A percentile compares a stretch with the other conserved stretches of the same genome.
These are phyloP conservation scores for Tolypocladium endophyticum DNA, from an alignment of 2,329 filamentous ascomycete species.

Conservation along the genomic window DNA sequence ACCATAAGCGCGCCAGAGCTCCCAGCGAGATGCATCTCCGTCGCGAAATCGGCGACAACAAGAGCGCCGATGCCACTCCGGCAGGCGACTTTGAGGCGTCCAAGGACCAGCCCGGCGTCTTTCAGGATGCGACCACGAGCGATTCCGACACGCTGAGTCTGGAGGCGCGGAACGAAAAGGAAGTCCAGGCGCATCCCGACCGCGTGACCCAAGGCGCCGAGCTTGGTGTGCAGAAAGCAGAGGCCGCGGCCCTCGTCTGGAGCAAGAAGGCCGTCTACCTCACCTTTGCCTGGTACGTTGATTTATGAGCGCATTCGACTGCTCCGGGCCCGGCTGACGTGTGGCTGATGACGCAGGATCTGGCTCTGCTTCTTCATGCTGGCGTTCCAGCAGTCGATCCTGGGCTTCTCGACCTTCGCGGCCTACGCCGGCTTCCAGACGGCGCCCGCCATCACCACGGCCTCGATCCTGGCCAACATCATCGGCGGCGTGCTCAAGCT, in stretches of 20 bases:
- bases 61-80: not conserved
- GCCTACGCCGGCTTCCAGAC: conserved; percentile 33
- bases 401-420: conserved; percentile 30
- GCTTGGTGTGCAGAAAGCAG: conserved; percentile 26
- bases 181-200: not conserved
- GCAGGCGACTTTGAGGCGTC: not conserved
- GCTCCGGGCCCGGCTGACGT: not conserved
- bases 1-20: not conserved
- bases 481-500: conserved; percentile 49
- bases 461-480: conserved; percentile 38
- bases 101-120: not conserved
- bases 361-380: conserved; percentile 39
- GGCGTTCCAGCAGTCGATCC: conserved; percentile 27
- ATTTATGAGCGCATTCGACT: not conserved
- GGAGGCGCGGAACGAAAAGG: not conserved
- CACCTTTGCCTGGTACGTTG: conserved; percentile 17
- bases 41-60: not conserved
- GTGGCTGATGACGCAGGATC: conserved; percentile 17
- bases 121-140: not conserved
- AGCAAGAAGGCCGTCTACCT: conserved; percentile 23
- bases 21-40: not conserved
- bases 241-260: conserved; percentile 29
- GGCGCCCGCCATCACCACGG: conserved; percentile 42
- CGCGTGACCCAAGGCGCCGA: conserved; percentile 10
- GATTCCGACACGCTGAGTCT: not conserved